Base-by-base conservation (phyloP, 1,139 yeast species). In the Saccharomyces hybrid region DNA sequence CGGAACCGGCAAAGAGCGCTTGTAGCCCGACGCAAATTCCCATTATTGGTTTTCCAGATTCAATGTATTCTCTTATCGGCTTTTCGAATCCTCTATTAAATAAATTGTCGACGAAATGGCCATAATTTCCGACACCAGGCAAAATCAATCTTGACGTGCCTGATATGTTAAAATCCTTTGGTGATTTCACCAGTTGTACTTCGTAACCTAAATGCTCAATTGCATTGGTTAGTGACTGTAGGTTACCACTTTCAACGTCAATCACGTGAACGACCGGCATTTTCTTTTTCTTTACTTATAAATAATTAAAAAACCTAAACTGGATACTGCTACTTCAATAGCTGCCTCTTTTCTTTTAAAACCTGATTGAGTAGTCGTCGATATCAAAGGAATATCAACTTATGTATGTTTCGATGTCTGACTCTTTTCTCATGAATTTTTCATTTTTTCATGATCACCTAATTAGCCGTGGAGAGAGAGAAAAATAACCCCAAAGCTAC, bases 11-110 rank as follows among this genome's bases (percentile, higher is more conserved):
- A 64, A 91, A 88, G 48, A 93, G 76, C 1, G 96, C 78, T 69
- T 93, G 99, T 56, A 93, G 75, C 2, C 99, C 99, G 49, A 93
- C 98, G 74, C 99, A 93, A 59, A 93, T 89, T 7, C 99, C 99
- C 96, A 93, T 88, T 44, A 93, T 73, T 11, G 95, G 86, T 62
- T 83, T 81, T 0, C 96, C 97, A 20, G 86, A 76, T 5, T 74
- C 71, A 49, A 90, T 82, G 64, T 88, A 90, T 50, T 77, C 71
- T 52, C 71, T 73, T 34, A 93, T 74, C 0, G 95, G 95, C 34
- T 75, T 79, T 11, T 77, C 81, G 55, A 93, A 81, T 0, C 83
- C 81, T 57, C 87, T 77, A 2, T 75, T 75, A 53, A 77, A 78
- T 52, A 93, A 71, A 62, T 87, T 82, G 53, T 80, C 81, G 58